Base-by-base conservation (phyloP, 805 yeast species). In the Zygosaccharomyces kombuchaensis region DNA sequence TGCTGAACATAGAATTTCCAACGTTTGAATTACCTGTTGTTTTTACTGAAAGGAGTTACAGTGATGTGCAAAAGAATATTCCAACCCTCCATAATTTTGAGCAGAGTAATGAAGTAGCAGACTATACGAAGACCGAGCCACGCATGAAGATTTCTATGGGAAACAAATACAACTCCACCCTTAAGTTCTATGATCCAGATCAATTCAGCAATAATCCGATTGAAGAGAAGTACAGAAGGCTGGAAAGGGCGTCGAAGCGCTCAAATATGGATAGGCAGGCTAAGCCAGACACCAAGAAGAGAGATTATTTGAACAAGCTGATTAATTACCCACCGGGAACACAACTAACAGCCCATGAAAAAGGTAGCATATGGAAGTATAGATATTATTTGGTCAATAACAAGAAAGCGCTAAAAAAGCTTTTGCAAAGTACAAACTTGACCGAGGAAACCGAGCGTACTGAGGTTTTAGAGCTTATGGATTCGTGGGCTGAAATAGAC, bases 311-410 rank as follows among this genome's bases (percentile, higher is more conserved):
- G 44, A 73, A 78, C 46, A 73, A 70, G 36, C 87, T 90, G 4
- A 70, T 91, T 43, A 71, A 72, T 19, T 87, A 82, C 58, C 90
- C 96, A 2, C 89, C 96, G 3, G 91, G 87, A 36, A 86, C 86
- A 43, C 85, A 81, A 54, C 70, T 93, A 38, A 76, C 83, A 5
- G 90, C 85, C 42, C 81, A 83, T 59, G 96, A 91, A 54, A 87
- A 85, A 68, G 87, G 88, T 52, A 66, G 88, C 58, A 75, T 91
- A 8, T 91, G 98, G 97, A 87, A 85, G 63, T 91, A 84, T 65
- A 69, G 98, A 44, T 93, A 86, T 66, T 90, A 82, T 63, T 67
- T 86, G 14, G 70, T 85, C n/a, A 76, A 81, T 43, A 81, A 81
- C 55, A 79, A 79, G 57, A 78, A 75, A 45, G 83, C 84, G 1